Percentiles rank a stretch among this genome's conserved stretches.
phyloP scores from a whole-genome alignment of 371 early-diverging fungal genomes.

The Mortierella sp. region DNA sequence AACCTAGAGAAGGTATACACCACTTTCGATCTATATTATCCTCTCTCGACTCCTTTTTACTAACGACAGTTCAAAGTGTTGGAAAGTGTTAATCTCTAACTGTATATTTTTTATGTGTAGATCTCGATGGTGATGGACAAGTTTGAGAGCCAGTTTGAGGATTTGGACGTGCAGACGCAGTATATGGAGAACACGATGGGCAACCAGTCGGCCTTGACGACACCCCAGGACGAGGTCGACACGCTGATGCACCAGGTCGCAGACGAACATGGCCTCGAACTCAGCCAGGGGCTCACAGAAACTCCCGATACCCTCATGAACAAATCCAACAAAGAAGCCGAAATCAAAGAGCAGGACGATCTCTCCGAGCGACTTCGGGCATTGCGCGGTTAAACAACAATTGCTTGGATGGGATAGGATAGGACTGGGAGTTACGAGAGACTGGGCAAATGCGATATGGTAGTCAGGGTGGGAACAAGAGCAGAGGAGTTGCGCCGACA shows the following conservation, averaged over 20 bases:
- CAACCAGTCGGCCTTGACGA: slow-evolving; percentile 87
- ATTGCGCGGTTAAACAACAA: slow-evolving; percentile 35
- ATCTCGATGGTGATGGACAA: slow-evolving; percentile 95
- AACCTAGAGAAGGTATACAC: slow-evolving; percentile 88
- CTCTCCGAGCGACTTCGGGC: slow-evolving; percentile 74
- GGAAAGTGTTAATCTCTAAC: neutral
- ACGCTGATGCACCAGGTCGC: slow-evolving; percentile 93
- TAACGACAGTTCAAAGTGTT: no score
- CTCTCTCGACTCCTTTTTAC: neutral
- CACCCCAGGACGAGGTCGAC: slow-evolving; percentile 94
- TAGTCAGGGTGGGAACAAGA: no score
- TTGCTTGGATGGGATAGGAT: neutral
- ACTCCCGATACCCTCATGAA: slow-evolving; percentile 60
- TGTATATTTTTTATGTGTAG: slow-evolving; percentile 56
- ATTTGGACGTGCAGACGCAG: slow-evolving; percentile 92
- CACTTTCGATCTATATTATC: neutral
- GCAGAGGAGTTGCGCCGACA: no score
- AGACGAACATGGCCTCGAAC: slow-evolving; percentile 92
- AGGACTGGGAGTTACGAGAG: no score
- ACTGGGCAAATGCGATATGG: no score
- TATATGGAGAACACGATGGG: slow-evolving; percentile 94
- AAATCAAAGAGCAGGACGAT: slow-evolving; percentile 72
- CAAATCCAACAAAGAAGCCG: slow-evolving; percentile 32
- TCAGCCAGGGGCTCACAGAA: slow-evolving; percentile 72
- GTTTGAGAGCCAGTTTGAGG: slow-evolving; percentile 94